phyloP scores from a whole-genome alignment of 345 rosid species.

The Salix koriyanagi region DNA sequence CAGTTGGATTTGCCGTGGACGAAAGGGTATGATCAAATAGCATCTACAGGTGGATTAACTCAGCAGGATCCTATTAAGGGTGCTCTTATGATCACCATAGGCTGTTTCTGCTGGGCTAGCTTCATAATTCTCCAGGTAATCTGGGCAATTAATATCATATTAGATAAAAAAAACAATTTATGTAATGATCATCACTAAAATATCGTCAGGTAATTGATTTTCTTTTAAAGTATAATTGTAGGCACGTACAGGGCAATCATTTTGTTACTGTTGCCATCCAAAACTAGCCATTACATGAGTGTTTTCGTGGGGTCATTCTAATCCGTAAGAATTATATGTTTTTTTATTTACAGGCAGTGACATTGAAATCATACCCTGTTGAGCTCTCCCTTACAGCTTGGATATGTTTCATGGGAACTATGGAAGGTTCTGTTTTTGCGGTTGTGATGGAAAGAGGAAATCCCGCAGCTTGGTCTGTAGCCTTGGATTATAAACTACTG shows the following conservation, averaged over 20 bases:
- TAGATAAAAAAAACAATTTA: not conserved
- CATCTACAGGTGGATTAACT: constrained; percentile 11
- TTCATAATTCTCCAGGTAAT: constrained; percentile 64
- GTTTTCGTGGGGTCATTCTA: not conserved
- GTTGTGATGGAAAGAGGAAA: constrained; percentile 47
- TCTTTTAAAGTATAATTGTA: no score
- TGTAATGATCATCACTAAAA: not conserved
- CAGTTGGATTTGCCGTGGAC: constrained; percentile 67
- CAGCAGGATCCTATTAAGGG: constrained; percentile 54
- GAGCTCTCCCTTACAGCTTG: constrained; percentile 70
- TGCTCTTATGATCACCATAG: constrained; percentile 43
- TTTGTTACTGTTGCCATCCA: no score
- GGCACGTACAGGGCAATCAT: not conserved
- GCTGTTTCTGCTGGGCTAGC: constrained; percentile 57
- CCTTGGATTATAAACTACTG: constrained; percentile 37
- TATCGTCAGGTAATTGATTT: not conserved
- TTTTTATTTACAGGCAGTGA: constrained; percentile 47
- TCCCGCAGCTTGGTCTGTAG: constrained; percentile 49
- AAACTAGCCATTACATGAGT: no score
- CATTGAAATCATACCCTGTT: constrained; percentile 54
- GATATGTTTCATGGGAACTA: constrained; percentile 57
- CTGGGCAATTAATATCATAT: not conserved
- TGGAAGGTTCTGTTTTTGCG: constrained; percentile 54
- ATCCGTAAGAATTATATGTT: not conserved
- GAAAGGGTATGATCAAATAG: constrained; percentile 19